Conservation (phyloP, 768 basidiomycete species). For the Suillus americanus region DNA sequence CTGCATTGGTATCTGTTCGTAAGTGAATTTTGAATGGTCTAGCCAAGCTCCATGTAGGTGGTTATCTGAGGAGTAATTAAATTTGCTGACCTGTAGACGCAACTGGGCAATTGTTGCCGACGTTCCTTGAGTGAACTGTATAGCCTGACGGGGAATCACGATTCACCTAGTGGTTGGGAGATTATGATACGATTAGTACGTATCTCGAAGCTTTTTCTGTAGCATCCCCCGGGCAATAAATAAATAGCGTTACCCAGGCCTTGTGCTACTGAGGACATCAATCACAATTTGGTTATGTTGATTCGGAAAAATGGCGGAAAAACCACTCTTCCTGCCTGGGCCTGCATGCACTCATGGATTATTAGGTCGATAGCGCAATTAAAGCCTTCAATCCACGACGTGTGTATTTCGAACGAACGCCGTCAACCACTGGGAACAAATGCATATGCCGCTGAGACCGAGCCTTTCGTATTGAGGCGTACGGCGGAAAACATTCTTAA, state of each 20-base stretch:
- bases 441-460: background rate
- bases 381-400: background rate
- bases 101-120: background rate
- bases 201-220: background rate
- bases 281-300: background rate
- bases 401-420: background rate
- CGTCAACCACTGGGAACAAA: background rate
- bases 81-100: background rate
- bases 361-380: background rate
- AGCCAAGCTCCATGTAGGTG: background rate
- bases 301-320: background rate
- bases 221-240: background rate
- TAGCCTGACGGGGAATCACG: background rate
- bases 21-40: background rate
- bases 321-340: background rate
- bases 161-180: background rate
- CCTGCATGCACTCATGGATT: background rate
- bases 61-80: background rate
- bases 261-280: background rate
- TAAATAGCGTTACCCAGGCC: background rate
- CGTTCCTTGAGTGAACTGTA: background rate
- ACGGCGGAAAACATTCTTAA: background rate
- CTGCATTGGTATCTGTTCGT: background rate
- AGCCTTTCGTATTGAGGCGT: background rate
- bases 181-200: background rate